Percentiles rank a stretch among this genome's conserved stretches.
Evolutionary conservation across 164 flowering plant genomes (phyloP).

Genomic region (Kingdonia uniflora): DNA sequence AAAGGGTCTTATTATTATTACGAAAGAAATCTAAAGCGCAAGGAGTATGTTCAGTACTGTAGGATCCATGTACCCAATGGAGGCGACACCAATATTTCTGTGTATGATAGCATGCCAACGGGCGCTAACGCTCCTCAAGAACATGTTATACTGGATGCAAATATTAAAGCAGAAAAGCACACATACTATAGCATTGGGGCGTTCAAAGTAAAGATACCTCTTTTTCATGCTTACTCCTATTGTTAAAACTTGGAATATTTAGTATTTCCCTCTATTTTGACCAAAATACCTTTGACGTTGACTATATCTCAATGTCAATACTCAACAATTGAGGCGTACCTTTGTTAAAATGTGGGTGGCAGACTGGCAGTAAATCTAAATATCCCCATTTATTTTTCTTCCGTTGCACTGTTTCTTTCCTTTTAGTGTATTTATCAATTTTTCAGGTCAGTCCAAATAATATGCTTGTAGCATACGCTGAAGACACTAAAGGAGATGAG

Average conservation of each 20-base stretch:
- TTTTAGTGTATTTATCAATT: neutral
- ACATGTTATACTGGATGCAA: slow-evolving; percentile 81
- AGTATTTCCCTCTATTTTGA: no score
- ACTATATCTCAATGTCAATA: no score
- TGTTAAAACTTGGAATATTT: no score
- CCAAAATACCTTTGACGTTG: no score
- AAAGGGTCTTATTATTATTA: slow-evolving; percentile 72
- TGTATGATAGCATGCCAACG: slow-evolving; percentile 57
- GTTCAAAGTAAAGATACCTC: slow-evolving; percentile 35
- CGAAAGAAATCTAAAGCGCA: slow-evolving; percentile 54
- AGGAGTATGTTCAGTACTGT: slow-evolving; percentile 80
- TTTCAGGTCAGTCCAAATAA: slow-evolving; percentile 71
- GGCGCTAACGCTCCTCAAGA: slow-evolving; percentile 70
- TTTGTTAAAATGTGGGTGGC: no score
- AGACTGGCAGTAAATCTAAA: no score
- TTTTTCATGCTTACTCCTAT: neutral
- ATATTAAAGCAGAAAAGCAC: slow-evolving; percentile 55
- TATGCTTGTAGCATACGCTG: slow-evolving; percentile 85
- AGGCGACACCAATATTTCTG: slow-evolving; percentile 29
- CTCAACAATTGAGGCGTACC: no score
- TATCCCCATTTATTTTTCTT: no score
- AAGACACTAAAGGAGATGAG: slow-evolving; percentile 88
- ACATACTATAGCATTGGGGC: slow-evolving; percentile 52
- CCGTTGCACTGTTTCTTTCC: no score
- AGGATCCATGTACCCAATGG: slow-evolving; percentile 33